These are phyloP conservation scores for Russula foetens DNA, from an alignment of 768 basidiomycete species.

Conservation along the genomic window DNA sequence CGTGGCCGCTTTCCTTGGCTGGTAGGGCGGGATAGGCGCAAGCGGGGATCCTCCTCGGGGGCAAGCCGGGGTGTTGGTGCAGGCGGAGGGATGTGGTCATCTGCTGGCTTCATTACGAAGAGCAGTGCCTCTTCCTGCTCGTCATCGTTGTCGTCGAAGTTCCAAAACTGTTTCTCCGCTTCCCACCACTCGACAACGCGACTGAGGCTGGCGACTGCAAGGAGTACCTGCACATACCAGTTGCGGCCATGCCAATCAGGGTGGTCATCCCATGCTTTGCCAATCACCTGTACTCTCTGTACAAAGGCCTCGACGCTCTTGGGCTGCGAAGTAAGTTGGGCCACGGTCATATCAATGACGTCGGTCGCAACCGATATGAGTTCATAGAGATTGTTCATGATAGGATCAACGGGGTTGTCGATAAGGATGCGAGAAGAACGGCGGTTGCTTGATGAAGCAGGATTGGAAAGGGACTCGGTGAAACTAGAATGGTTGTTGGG, in stretches of 20 bases:
- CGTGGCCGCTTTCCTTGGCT: constrained; percentile 47
- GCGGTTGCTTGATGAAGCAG: constrained; percentile 38
- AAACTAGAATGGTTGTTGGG: constrained; percentile 60
- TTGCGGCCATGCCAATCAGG: constrained; percentile 96
- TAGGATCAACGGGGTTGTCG: constrained; percentile 82
- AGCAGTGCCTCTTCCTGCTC: constrained; percentile 86
- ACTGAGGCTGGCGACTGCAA: constrained; percentile 91
- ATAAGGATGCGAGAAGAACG: constrained; percentile 77
- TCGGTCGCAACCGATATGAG: constrained; percentile 92
- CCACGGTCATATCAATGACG: constrained; percentile 81
- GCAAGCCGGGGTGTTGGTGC: constrained; percentile 37
- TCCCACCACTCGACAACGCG: constrained; percentile 99
- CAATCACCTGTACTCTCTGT: constrained; percentile 83
- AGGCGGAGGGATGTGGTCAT: constrained; percentile 40
- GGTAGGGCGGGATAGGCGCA: constrained; percentile 41
- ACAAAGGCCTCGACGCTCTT: constrained; percentile 83
- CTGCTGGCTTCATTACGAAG: constrained; percentile 88
- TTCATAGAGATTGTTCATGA: constrained; percentile 85
- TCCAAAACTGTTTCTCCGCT: constrained; percentile 99
- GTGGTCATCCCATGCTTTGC: constrained; percentile 95
- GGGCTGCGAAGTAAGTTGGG: constrained; percentile 77
- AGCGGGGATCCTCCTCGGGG: constrained; percentile 44
- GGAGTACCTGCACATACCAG: constrained; percentile 96
- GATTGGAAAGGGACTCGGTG: constrained; percentile 37
- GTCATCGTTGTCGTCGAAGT: constrained; percentile 88